Evolutionary conservation across 2,329 filamentous ascomycete species (phyloP), one percentile per base, ranked within the genome.

Genomic region (Aureobasidium leucospermi): DNA sequence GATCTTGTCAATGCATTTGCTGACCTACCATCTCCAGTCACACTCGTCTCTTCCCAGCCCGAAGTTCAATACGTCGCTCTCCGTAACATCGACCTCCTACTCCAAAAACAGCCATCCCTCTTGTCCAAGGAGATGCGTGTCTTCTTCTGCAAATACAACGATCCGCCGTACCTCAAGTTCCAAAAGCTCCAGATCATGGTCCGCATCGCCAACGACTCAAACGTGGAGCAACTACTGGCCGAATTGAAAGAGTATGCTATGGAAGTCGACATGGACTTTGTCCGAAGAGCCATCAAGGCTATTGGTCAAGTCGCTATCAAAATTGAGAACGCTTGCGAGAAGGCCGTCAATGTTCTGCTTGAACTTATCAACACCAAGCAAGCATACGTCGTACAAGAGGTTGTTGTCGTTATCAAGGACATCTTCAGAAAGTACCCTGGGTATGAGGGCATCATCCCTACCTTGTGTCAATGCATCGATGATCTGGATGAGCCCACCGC

Each of bases 91-190:
- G 94, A 99, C 67, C 84, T 99, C 36, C 81, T 99, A 6, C 81
- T 99, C 29, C 94, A 99, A 74, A 94, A 95, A 67, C 93, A 96
- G 73, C 91, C 94, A 10, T 92, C 96, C 66, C 96, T 99, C 59
- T 81, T 99, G 9, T 96, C 90, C 80, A 97, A 97, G 74, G 94
- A 99, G 74, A 85, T 99, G 69, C 85, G 94, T 46, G 94, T 99
- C 8, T 99, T 99, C 78, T 99, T 99, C 78, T 99, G 94, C 86
- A 99, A 99, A 77, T 99, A 99, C 78, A 97, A 97, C 71, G 94
- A 99, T 67, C 93, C 94, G 1, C 91, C 91, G 23, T 99, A 99
- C 72, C 86, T 99, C 68, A 99, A 99, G 75, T 85, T 99, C 62
- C 89, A 96, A 71, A 99, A 99, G 72, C 83, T 99, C 52, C 94